phyloP scores from a whole-genome alignment of 163 green algal genomes.

The Scenedesmus sp. region DNA sequence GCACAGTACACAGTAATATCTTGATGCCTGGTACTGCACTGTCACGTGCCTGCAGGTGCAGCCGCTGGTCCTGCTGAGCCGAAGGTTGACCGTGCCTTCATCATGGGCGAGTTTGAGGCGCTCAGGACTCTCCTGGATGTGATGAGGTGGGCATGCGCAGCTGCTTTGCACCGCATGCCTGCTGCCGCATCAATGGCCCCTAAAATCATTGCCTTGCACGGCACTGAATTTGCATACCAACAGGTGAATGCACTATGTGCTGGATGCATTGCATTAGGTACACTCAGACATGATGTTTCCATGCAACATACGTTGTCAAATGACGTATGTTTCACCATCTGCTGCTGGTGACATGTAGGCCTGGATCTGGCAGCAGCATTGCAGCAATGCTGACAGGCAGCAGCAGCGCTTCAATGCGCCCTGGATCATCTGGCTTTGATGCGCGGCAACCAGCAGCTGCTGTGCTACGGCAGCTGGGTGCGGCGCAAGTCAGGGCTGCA shows the following conservation, averaged over 20 bases:
- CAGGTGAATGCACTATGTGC: neutral
- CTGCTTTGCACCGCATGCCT: neutral
- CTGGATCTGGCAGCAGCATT: conserved; percentile 3
- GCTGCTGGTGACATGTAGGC: neutral
- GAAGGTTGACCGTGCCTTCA: neutral
- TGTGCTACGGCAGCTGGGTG: neutral
- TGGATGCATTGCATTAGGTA: neutral
- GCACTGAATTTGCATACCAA: neutral
- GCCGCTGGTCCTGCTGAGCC: neutral
- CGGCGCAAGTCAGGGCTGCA: neutral
- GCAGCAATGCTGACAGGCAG: neutral
- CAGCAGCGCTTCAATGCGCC: neutral
- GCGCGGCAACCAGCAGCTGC: neutral
- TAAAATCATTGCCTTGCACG: too few species aligned
- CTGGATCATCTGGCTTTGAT: neutral
- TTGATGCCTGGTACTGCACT: too few species aligned
- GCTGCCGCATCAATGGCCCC: neutral
- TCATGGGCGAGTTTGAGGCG: conserved; percentile 21
- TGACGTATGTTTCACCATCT: too few species aligned
- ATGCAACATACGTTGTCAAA: too few species aligned
- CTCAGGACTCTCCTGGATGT: conserved; percentile 32
- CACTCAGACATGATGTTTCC: neutral
- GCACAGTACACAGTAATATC: too few species aligned
- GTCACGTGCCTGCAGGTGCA: neutral
- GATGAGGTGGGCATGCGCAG: neutral